Evolutionary conservation across 805 yeast species (phyloP), one percentile per base, ranked within the genome.

Genomic region (Pichia exigua): DNA sequence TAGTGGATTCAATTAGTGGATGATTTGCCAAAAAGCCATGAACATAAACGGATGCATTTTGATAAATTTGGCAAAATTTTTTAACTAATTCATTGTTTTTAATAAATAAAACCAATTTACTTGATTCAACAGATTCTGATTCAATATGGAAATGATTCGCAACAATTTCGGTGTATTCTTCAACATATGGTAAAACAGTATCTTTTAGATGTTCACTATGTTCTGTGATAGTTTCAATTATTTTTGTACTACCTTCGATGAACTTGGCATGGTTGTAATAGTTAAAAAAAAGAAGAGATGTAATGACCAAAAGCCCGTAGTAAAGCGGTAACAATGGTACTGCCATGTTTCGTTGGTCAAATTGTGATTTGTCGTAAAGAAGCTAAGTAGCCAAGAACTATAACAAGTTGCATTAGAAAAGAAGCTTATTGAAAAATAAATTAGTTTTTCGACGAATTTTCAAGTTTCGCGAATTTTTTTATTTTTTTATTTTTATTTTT

Each of bases 281-380:
- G 4, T 51, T 47, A 43, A 38, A 51, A 18, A 51, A 44, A 10
- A 51, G 42, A 18, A 51, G 44, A 4, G 54, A 51, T 6, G 38
- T 17, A 15, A 51, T 45, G 2, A 47, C 13, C 13, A 47, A 20
- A 15, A 51, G 40, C 11, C 54, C 54, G 32, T 47, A 47, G 21
- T 51, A 51, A 2, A 51, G 21, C 2, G 48, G 27, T 11, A 45
- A 27, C 7, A 51, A 8, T 4, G 54, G 51, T 9, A 48, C 15
- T 1, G 51, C 41, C 51, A 48, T 48, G 4, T 10, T 32, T 10
- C 2, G 11, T 35, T 8, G 9, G 11, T 35, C 11, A 8, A n/a
- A n/a, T 17, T 35, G 20, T 35, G 39, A 35, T 35, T 2, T 8
- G 39, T 35, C 39, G 20, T 10, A 35, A n/a, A n/a, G 8, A 30